Percentiles rank a stretch among this genome's conserved stretches.
Evolutionary conservation across 495 filamentous ascomycete species (phyloP).

Genomic region (Durotheca rogersii): DNA sequence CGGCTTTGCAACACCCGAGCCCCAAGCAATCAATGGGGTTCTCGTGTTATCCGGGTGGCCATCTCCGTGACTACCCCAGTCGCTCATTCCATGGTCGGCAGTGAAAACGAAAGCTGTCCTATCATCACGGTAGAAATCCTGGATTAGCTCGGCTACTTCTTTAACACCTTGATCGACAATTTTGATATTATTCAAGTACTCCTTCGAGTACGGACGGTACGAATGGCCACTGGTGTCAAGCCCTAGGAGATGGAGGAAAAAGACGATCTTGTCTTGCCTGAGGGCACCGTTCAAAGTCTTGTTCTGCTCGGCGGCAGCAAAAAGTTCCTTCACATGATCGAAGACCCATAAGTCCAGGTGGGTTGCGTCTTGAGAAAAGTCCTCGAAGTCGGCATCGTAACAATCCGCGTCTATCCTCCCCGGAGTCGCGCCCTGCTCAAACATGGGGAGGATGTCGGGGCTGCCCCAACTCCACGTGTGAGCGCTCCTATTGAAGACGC

Average conservation of each 20-base stretch:
- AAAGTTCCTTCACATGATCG: conserved; percentile 84
- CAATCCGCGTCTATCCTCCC: conserved; percentile 80
- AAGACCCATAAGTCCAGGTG: conserved; percentile 94
- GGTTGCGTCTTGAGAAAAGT: conserved; percentile 80
- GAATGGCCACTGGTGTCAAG: conserved; percentile 90
- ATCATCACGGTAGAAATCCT: conserved; percentile 88
- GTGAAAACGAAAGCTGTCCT: conserved; percentile 97
- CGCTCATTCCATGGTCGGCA: conserved; percentile 98
- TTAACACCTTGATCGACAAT: conserved; percentile 87
- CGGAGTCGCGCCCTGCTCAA: conserved; percentile 87
- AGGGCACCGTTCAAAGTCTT: conserved; percentile 72
- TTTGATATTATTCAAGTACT: conserved; percentile 94
- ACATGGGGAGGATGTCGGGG: conserved; percentile 97
- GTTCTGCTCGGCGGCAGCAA: conserved; percentile 74
- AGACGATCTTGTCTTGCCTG: conserved; percentile 82
- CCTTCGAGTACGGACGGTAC: conserved; percentile 87
- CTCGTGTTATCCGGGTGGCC: conserved; percentile 97
- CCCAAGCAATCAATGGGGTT: conserved; percentile 92
- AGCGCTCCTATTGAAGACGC: conserved; percentile 92
- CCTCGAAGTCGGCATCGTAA: conserved; percentile 83
- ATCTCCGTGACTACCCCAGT: conserved; percentile 97
- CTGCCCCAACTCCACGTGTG: conserved; percentile 99
- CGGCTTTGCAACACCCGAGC: conserved; percentile 84
- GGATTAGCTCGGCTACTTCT: conserved; percentile 76
- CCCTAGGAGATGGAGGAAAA: conserved; percentile 96